Conservation (phyloP, 805 yeast genomes). For the Tetrapisispora nanseiensis region DNA sequence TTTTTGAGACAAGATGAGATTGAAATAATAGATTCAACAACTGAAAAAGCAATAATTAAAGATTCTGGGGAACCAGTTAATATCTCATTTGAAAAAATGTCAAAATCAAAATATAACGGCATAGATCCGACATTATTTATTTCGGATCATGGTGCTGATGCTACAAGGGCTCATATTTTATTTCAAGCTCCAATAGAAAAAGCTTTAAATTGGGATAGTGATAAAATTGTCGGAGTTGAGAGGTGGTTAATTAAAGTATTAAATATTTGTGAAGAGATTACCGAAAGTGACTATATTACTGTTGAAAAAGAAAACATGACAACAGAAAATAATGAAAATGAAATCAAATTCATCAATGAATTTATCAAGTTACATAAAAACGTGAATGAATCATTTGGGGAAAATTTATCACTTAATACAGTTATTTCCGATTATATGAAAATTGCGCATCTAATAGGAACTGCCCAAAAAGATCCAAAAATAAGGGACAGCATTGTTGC, state of each 20-base stretch:
- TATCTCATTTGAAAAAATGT: conserved; percentile 81
- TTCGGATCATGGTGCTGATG: conserved; percentile 76
- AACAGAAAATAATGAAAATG: conserved; percentile 32
- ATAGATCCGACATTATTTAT: conserved; percentile 82
- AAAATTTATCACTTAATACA: conserved; percentile 62
- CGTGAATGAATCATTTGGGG: conserved; percentile 51
- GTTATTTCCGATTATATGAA: conserved; percentile 88
- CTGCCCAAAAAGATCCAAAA: conserved; percentile 30
- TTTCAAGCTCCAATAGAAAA: conserved; percentile 88
- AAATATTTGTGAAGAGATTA: conserved; percentile 7
- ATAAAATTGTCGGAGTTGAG: conserved; percentile 74
- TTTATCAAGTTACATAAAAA: conserved; percentile 38
- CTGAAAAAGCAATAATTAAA: conserved; percentile 35
- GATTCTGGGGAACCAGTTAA: conserved; percentile 43
- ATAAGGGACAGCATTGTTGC: conserved; percentile 36
- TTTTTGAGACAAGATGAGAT: conserved; percentile 76
- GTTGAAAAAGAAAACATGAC: background rate
- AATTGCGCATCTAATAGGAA: conserved; percentile 43
- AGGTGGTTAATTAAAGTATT: conserved; percentile 71
- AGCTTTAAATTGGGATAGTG: conserved; percentile 81
- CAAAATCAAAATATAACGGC: conserved; percentile 91
- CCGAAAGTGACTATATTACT: background rate
- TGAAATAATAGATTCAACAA: conserved; percentile 31
- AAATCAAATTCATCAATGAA: conserved; percentile 49
- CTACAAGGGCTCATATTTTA: conserved; percentile 83